Evolutionary conservation across 805 yeast species (phyloP), one percentile per base, ranked within the genome.

Genomic region (Sugiyamaella smithiae): DNA sequence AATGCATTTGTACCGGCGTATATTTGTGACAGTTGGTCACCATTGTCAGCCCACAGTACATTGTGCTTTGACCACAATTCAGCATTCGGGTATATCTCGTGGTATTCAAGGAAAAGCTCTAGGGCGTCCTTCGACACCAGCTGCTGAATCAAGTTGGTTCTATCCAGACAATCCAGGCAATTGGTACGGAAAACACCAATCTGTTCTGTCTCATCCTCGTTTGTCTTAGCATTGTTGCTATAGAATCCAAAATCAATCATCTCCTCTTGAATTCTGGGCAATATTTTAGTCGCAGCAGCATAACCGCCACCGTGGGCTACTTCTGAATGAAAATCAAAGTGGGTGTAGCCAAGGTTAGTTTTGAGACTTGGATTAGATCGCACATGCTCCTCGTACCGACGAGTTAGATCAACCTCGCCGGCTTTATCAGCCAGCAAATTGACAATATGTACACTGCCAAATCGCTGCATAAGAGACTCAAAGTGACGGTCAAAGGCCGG

Each of bases 1-100:
- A 93, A 73, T 0, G 99, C 99, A 52, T 95, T 95, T 0, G 99
- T 93, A 24, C 99, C 98, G 0, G 99, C 91, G 67, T 93, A 93
- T 14, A 93, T 91, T 64, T 88, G 95, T 2, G 97, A 88, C 3
- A 93, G 82, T 56, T 88, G 96, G 66, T 93, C 99, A 49, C 99
- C 99, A 66, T 93, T 93, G 65, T 93, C 97, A 1, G 99, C 99
- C 99, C 99, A 93, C 16, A 93, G 69, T 5, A 86, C 78, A 57
- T 90, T 87, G 56, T 90, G 96, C 48, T 82, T 83, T n/a, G 73
- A 67, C 63, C 82, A 75, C 22, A 87, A 69, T 16, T 82, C 91
- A 3, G 71, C 74, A 32, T 68, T 55, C 8, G 63, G 55, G 40
- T 58, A 65, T 54, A 81, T 77, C 6, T 73, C 67, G 50, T 84